Conservation (phyloP, 306 rosid species). For the Cyclanthera cordifolia region DNA sequence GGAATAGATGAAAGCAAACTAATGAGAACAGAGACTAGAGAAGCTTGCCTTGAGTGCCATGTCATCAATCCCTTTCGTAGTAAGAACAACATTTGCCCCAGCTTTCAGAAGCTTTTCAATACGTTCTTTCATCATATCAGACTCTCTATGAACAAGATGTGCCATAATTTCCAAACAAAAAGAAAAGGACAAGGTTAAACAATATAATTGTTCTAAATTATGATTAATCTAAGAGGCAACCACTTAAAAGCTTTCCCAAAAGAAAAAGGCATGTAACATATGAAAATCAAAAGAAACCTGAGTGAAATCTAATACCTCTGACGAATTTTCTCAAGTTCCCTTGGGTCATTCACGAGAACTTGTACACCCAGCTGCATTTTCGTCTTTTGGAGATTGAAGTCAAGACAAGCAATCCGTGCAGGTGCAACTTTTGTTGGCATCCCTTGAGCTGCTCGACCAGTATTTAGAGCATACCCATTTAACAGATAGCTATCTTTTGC, state of each 20-base stretch:
- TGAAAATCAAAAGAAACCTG: not conserved
- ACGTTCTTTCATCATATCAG: conserved; percentile 92
- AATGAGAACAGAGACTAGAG: conserved; percentile 6
- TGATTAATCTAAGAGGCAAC: not conserved
- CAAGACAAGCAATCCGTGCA: conserved; percentile 90
- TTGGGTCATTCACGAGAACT: conserved; percentile 78
- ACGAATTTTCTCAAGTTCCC: conserved; percentile 95
- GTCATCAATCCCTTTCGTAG: conserved; percentile 97
- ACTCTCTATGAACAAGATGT: conserved; percentile 46
- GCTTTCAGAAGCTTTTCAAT: conserved; percentile 79
- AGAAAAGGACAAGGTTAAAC: not conserved
- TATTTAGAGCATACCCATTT: conserved; percentile 88
- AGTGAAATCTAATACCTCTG: conserved; percentile 40
- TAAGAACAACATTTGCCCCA: conserved; percentile 92
- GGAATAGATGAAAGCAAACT: conserved; percentile 1
- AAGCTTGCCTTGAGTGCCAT: conserved; percentile 82
- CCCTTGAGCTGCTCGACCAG: conserved; percentile 98
- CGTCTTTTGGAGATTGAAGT: conserved; percentile 97
- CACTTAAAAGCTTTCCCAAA: not conserved
- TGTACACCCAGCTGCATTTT: conserved; percentile 99
- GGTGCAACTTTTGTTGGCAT: conserved; percentile 91
- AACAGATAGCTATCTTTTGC: conserved; percentile 82
- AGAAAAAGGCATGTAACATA: not conserved
- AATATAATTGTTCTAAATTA: not conserved
- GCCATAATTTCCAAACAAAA: not conserved